These are phyloP conservation scores for Candida schatavii DNA, from an alignment of 805 yeast genomes.

Conservation along the genomic window DNA sequence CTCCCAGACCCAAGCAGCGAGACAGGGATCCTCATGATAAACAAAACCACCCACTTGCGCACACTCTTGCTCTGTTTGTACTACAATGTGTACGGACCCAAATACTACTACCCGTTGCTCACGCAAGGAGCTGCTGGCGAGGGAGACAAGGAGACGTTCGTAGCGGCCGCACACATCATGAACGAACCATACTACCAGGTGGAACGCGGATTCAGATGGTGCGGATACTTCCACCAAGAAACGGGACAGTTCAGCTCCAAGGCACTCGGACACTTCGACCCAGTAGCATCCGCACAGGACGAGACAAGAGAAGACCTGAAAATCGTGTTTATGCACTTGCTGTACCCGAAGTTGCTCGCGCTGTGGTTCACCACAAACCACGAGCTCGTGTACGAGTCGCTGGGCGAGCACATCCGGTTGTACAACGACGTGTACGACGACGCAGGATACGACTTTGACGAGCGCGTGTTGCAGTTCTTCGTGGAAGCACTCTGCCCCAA, in stretches of 20 bases:
- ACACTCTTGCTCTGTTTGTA: conserved; percentile 59
- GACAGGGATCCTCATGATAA: conserved; percentile 65
- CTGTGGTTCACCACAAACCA: conserved; percentile 31
- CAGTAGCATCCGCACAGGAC: conserved; percentile 13
- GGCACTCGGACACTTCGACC: conserved; percentile 38
- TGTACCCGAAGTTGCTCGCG: conserved; percentile 50
- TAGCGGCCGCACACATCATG: conserved; percentile 61
- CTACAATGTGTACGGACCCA: conserved; percentile 65
- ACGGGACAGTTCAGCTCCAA: conserved; percentile 18
- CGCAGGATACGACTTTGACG: conserved; percentile 43
- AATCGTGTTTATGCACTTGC: conserved; percentile 52
- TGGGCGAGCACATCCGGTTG: conserved; percentile 39
- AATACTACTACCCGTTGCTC: conserved; percentile 62
- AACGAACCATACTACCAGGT: conserved; percentile 50
- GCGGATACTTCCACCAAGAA: conserved; percentile 28
- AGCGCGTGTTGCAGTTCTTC: conserved; percentile 36
- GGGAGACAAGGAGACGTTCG: conserved; percentile 78
- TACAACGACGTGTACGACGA: conserved; percentile 31
- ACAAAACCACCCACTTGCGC: conserved; percentile 56
- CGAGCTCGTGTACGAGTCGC: conserved; percentile 32
- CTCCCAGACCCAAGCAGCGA: conserved; percentile 68
- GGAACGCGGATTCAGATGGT: conserved; percentile 40
- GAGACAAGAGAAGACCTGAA: conserved; percentile 13
- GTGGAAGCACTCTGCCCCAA: conserved; percentile 37
- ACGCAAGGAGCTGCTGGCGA: conserved; percentile 76